Percentiles rank a stretch among this genome's conserved stretches.
Evolutionary conservation across 2,329 filamentous ascomycete genomes (phyloP).

Genomic region (Xylariaceae sp.): DNA sequence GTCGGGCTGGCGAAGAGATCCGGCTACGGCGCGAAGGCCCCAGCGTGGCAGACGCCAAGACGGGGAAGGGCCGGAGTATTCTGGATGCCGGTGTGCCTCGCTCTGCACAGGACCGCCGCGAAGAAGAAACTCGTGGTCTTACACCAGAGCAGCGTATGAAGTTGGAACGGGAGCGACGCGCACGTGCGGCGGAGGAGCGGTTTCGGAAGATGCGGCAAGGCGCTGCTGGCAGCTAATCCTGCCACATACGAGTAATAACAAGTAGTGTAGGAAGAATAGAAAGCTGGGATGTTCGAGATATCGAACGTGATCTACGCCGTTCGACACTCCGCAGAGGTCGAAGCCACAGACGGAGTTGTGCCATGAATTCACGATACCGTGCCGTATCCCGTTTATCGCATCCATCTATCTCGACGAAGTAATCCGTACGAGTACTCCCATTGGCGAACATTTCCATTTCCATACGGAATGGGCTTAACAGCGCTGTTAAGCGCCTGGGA

Average conservation of each 20-base stretch:
- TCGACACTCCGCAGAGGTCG: too few species aligned
- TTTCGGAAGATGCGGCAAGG: conserved; percentile 60
- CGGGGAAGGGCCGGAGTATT: conserved; percentile 44
- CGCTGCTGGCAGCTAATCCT: conserved; percentile 28
- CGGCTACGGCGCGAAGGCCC: conserved; percentile 63
- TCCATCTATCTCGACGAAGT: too few species aligned
- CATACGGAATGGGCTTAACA: too few species aligned
- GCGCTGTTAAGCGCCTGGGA: too few species aligned
- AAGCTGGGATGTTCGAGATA: too few species aligned
- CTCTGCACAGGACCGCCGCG: conserved; percentile 72
- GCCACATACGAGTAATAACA: neutral
- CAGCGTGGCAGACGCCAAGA: conserved; percentile 38
- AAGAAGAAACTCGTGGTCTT: conserved; percentile 78
- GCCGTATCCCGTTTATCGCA: too few species aligned
- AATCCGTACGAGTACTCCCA: too few species aligned
- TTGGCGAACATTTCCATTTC: too few species aligned
- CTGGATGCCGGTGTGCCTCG: conserved; percentile 58
- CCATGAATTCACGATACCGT: too few species aligned
- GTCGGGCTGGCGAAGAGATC: conserved; percentile 70
- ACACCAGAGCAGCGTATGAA: conserved; percentile 81
- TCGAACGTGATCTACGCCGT: too few species aligned
- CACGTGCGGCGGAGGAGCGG: conserved; percentile 85
- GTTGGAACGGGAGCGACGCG: conserved; percentile 82
- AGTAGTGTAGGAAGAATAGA: too few species aligned
- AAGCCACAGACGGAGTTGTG: too few species aligned